A percentile compares a stretch with the other conserved stretches of the same genome.
Conservation (phyloP, 768 basidiomycete genomes). For the Psilocybe cubensis region DNA sequence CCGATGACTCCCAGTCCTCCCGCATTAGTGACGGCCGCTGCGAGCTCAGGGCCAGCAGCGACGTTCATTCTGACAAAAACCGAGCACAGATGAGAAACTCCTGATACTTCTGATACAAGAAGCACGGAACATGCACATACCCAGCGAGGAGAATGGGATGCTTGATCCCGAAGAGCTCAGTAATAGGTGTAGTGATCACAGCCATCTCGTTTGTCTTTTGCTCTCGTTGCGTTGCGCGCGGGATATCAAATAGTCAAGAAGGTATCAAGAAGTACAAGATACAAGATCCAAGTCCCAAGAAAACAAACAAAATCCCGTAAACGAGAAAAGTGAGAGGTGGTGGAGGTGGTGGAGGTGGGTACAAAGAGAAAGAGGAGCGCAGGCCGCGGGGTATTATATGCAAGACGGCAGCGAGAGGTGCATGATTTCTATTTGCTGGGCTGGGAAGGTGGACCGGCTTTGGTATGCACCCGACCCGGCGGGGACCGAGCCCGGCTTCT, state of each 20-base stretch:
- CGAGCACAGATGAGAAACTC: not conserved
- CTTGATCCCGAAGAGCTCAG: constrained; percentile 85
- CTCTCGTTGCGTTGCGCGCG: too few species aligned
- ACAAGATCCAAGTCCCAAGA: not conserved
- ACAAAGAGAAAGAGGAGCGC: not conserved
- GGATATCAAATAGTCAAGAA: not conserved
- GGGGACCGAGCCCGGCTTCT: too few species aligned
- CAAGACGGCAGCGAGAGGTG: not conserved
- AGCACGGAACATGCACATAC: constrained; percentile 25
- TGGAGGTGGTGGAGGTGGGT: too few species aligned
- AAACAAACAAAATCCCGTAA: not conserved
- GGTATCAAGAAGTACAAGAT: not conserved
- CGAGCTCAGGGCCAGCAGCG: constrained; percentile 72
- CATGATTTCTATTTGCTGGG: not conserved
- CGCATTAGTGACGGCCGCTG: constrained; percentile 93
- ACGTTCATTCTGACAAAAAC: constrained; percentile 46
- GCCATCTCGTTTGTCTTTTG: constrained; percentile 43
- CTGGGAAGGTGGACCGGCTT: not conserved
- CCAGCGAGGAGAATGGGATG: constrained; percentile 90
- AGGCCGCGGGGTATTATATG: not conserved
- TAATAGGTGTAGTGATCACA: constrained; percentile 80
- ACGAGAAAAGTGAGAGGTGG: not conserved
- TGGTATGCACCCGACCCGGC: not conserved
- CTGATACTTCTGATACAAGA: not conserved
- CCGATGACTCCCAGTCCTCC: constrained; percentile 94